phyloP scores from a whole-genome alignment of 768 basidiomycete species.

The Lactarius evosmus region DNA sequence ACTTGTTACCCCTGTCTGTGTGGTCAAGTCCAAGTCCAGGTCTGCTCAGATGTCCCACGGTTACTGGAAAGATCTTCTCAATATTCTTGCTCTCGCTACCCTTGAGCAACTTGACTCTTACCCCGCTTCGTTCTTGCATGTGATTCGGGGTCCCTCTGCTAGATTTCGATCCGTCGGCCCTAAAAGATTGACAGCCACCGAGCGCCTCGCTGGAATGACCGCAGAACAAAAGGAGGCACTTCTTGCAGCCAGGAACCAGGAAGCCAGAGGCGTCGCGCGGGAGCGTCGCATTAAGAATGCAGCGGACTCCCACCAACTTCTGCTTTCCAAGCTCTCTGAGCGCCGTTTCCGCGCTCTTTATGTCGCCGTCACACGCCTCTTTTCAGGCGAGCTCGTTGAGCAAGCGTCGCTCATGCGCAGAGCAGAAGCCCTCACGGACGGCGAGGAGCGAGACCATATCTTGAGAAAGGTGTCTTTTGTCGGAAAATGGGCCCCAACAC shows the following conservation, averaged over 20 bases:
- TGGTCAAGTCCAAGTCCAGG: conserved; percentile 31
- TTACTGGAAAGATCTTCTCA: conserved; percentile 74
- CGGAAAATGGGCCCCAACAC: conserved; percentile 70
- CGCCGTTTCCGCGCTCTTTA: conserved; percentile 61
- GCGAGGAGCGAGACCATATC: conserved; percentile 32
- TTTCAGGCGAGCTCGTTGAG: conserved; percentile 47
- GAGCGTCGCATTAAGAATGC: conserved; percentile 31
- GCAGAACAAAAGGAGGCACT: not conserved
- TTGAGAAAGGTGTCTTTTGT: conserved; percentile 51
- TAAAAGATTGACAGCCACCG: not conserved
- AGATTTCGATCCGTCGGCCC: not conserved
- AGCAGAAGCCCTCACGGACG: conserved; percentile 37
- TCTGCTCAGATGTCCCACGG: conserved; percentile 45
- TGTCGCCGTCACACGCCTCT: conserved; percentile 58
- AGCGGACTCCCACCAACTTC: conserved; percentile 35
- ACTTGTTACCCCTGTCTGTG: conserved; percentile 32
- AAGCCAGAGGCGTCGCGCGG: conserved; percentile 21
- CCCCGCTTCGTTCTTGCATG: conserved; percentile 17
- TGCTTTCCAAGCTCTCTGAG: conserved; percentile 44
- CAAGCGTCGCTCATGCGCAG: conserved; percentile 46
- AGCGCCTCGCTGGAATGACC: conserved; percentile 31
- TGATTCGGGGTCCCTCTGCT: not conserved
- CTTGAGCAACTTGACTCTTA: conserved; percentile 44
- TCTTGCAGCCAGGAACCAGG: conserved; percentile 17
- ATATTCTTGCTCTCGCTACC: conserved; percentile 60